Evolutionary conservation across 208 protist genomes (phyloP), one percentile per base, ranked within the genome.

Genomic region (Leptomonas seymouri): DNA sequence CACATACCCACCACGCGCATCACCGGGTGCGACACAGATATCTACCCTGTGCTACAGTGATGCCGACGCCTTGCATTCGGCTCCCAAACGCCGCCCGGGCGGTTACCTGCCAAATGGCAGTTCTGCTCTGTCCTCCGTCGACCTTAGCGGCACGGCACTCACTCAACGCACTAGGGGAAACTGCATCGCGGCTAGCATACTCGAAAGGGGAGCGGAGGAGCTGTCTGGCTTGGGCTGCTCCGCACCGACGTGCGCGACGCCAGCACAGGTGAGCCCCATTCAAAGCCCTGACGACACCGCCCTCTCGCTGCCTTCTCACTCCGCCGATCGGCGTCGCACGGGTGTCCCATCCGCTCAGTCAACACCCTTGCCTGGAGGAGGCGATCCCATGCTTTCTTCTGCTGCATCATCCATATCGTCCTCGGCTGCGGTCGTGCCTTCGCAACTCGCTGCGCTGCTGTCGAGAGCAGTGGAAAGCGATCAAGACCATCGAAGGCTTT

Each of bases 181-280:
- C n/a, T n/a, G 20, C 15, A 63, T 27, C 25, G 23, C 39, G 1
- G 51, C 51, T 25, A n/a, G 51, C 27, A 39, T 63, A 42, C 48
- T 39, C 58, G 25, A 20, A 27, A 34, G 27, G 14, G 58, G 51
- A 12, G 1, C 15, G 2, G 44, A 41, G 23, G 44, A n/a, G 7
- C 5, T 16, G 4, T 21, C 20, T 7, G 2, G 30, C 28, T 15
- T 3, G 4, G 27, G 18, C 20, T 15, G 34, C 31, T 4, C 61
- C 21, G 30, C 56, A 18, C 6, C 34, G 23, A 12, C 45, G 15
- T n/a, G 34, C 30, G 61, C 61, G 9, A 71, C 56, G 12, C 45
- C 71, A 1, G 64, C 64, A 2, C 64, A 41, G 4, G 50, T 71
- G 36, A 77, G 71, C 30, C 63, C 64, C 12, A 77, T 77, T 28